Conservation (phyloP, 2,329 filamentous ascomycete species). For the Hypoxylon rubiginosum region DNA sequence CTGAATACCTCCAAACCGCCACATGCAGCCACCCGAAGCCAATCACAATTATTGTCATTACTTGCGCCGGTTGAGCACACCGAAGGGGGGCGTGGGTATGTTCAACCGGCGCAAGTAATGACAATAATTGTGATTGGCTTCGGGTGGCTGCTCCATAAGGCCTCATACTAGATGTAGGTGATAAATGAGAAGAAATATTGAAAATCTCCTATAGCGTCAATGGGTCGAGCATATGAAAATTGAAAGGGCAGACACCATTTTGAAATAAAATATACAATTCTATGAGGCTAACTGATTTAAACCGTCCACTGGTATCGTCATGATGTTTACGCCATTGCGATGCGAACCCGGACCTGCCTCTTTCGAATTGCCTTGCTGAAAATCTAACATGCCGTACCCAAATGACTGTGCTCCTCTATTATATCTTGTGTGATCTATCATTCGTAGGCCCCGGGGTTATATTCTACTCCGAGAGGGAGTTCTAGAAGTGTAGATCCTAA, state of each 20-base stretch:
- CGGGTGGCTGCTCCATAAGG: no score
- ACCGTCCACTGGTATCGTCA: conserved; percentile 5
- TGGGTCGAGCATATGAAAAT: no score
- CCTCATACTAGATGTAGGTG: no score
- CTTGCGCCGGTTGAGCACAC: no score
- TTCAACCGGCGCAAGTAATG: no score
- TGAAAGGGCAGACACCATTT: not conserved
- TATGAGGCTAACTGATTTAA: not conserved
- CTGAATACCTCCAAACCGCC: no score
- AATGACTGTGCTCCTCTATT: conserved; percentile 26
- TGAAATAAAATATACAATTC: conserved; percentile 21
- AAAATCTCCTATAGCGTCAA: no score
- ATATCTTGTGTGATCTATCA: not conserved
- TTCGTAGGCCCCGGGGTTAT: conserved; percentile 1
- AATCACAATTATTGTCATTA: no score
- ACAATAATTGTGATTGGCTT: no score
- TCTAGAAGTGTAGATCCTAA: not conserved
- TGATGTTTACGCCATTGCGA: conserved; percentile 5
- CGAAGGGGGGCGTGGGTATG: no score
- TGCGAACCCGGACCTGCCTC: conserved; percentile 14
- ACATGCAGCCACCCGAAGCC: no score
- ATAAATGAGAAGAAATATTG: no score
- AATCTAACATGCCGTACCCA: conserved; percentile 28
- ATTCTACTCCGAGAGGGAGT: not conserved
- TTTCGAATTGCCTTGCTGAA: conserved; percentile 27